Evolutionary conservation across 805 yeast genomes (phyloP), one percentile per base, ranked within the genome.

Genomic region (Blastobotrys robertii): DNA sequence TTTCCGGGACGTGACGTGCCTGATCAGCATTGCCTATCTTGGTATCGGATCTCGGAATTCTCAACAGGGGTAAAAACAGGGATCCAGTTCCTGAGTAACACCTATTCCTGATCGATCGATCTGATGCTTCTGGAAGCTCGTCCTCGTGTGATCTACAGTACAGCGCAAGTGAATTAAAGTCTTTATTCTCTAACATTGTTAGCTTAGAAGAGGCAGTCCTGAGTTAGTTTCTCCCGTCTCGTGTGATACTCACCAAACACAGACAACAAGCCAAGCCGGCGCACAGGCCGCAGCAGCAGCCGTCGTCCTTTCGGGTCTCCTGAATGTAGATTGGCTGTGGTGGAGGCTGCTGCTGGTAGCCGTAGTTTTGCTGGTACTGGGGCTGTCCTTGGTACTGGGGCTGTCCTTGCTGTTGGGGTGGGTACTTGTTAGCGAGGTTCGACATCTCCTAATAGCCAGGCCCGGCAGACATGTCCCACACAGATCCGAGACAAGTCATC

Each of bases 211-310:
- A 41, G 34, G 29, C 43, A 41, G 43, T 41, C 59, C 34, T 19
- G 25, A 19, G 25, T 19, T 19, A 19, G 25, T 19, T 19, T 19
- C 6, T 19, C 25, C 6, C 6, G 25, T n/a, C n/a, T n/a, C n/a
- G n/a, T n/a, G 25, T 4, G 25, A 19, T 19, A 19, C 25, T 19
- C 25, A 19, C 25, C 25, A 60, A 51, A 48, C 63, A 60, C 47
- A 57, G 49, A 44, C 65, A 60, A 40, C 60, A 53, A 29, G 62
- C 49, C 34, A 59, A 43, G 36, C 60, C 63, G 29, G 63, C 64
- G 31, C 64, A 59, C n/a, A 54, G 45, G 10, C 65, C 64, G 36
- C 63, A 58, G 51, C 63, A 59, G 44, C 60, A 55, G 31, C 52
- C 56, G 39, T 39, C 52, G 44, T 52, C 50, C 40, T 52, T 44